These are phyloP conservation scores for Canavalia ensiformis DNA, from an alignment of 306 rosid species.

Conservation along the genomic window DNA sequence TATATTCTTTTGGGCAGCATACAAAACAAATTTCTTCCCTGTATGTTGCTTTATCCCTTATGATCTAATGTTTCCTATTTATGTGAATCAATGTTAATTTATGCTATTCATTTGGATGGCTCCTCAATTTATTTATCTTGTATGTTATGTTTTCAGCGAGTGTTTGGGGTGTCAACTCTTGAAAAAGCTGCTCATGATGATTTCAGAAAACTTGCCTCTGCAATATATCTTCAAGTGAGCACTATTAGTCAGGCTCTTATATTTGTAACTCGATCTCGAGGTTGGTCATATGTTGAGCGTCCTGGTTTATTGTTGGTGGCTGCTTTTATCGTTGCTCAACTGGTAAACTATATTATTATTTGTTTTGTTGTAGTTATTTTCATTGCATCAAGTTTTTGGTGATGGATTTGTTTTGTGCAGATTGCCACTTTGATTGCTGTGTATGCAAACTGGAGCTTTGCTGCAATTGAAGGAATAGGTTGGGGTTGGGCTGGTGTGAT, in stretches of 20 bases:
- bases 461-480: slow-evolving; percentile 97
- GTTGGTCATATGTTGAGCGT: slow-evolving; percentile 96
- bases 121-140: slow-evolving; percentile 31
- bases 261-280: slow-evolving; percentile 93
- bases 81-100: neutral
- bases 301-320: slow-evolving; percentile 79
- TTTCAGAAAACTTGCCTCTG: slow-evolving; percentile 92
- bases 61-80: neutral
- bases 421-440: slow-evolving; percentile 95
- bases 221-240: slow-evolving; percentile 98
- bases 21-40: slow-evolving; percentile 92
- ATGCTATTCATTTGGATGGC: neutral
- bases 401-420: slow-evolving; percentile 56
- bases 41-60: slow-evolving; percentile 54
- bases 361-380: slow-evolving; percentile 1
- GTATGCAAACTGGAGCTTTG: slow-evolving; percentile 94
- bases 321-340: slow-evolving; percentile 91
- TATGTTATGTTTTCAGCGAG: slow-evolving; percentile 60
- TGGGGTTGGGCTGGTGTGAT: slow-evolving; percentile 99
- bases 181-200: slow-evolving; percentile 87
- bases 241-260: slow-evolving; percentile 98
- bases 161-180: slow-evolving; percentile 85
- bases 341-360: slow-evolving; percentile 63
- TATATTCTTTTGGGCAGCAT: slow-evolving; percentile 97
- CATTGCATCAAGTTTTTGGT: slow-evolving; percentile 31